Evolutionary conservation across 2,329 filamentous ascomycete species (phyloP).

Genomic region (Neoscytalidium dimidiatum): DNA sequence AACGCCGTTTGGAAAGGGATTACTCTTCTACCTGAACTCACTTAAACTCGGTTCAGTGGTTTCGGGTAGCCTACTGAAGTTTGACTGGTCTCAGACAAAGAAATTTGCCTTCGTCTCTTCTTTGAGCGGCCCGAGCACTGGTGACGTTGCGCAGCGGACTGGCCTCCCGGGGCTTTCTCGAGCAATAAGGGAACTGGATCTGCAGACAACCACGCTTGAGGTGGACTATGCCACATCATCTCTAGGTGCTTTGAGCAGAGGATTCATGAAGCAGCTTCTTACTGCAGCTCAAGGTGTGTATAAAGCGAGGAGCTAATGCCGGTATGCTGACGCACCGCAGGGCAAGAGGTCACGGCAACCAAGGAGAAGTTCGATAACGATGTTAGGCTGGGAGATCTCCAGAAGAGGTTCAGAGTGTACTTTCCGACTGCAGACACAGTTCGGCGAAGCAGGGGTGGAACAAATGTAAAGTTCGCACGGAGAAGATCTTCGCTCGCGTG

Average conservation of each 20-base stretch:
- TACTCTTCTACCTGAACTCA: slow-evolving; percentile 69
- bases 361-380: slow-evolving; percentile 29
- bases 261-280: slow-evolving; percentile 62
- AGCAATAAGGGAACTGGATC: slow-evolving; percentile 52
- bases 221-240: slow-evolving; percentile 82
- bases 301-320: neutral
- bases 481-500: too few relatives aligned
- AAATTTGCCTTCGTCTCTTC: slow-evolving; percentile 81
- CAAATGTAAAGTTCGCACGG: slow-evolving; percentile 24
- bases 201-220: slow-evolving; percentile 51
- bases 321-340: neutral
- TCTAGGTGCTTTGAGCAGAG: slow-evolving; percentile 71
- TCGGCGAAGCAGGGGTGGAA: slow-evolving; percentile 25
- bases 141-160: slow-evolving; percentile 49
- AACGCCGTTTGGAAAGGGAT: slow-evolving; percentile 67
- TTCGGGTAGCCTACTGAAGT: slow-evolving; percentile 68
- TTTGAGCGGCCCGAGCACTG: slow-evolving; percentile 60
- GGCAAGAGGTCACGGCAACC: neutral
- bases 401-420: slow-evolving; percentile 68
- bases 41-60: slow-evolving; percentile 66
- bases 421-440: slow-evolving; percentile 74
- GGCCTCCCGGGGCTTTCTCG: slow-evolving; percentile 75
- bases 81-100: slow-evolving; percentile 77
- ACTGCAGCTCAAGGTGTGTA: slow-evolving; percentile 51
- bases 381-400: slow-evolving; percentile 32